Conservation (phyloP, 2,329 filamentous ascomycete species). For the Colletotrichum nymphaeae region DNA sequence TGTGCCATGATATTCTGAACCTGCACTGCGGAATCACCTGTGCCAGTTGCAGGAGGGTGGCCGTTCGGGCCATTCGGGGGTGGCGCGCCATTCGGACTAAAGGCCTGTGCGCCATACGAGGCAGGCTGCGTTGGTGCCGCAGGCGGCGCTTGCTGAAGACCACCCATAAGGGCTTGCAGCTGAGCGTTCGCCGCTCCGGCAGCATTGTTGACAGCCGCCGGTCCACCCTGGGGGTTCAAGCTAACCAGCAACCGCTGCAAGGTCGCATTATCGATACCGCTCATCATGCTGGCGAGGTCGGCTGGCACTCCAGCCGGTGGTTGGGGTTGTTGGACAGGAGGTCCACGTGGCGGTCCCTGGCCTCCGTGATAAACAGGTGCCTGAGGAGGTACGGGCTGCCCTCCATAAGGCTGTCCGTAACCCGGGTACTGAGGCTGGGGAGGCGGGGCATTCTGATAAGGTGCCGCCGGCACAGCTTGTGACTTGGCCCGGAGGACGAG, state of each 20-base stretch:
- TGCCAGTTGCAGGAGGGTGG: conserved; percentile 28
- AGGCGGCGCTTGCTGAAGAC: conserved; percentile 44
- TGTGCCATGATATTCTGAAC: conserved; percentile 82
- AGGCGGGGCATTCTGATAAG: conserved; percentile 38
- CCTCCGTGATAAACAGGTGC: conserved; percentile 26
- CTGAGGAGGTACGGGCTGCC: conserved; percentile 39
- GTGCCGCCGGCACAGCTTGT: conserved; percentile 39
- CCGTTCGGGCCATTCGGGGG: conserved; percentile 38
- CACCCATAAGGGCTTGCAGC: conserved; percentile 57
- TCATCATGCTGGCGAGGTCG: conserved; percentile 74
- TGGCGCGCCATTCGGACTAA: conserved; percentile 38
- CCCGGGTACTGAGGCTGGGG: conserved; percentile 36
- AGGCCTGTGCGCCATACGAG: conserved; percentile 44
- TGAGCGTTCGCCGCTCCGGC: conserved; percentile 44
- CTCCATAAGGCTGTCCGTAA: conserved; percentile 47
- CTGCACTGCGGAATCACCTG: conserved; percentile 58
- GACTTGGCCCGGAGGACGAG: conserved; percentile 80
- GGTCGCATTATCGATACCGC: conserved; percentile 74
- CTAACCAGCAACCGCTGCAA: conserved; percentile 76
- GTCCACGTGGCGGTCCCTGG: conserved; percentile 36
- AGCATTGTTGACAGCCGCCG: conserved; percentile 29
- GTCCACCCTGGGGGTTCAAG: conserved; percentile 42
- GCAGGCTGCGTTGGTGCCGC: conserved; percentile 38
- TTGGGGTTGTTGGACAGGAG: conserved; percentile 29
- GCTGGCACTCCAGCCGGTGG: conserved; percentile 46